Evolutionary conservation across 148 eudicot genomes (phyloP), one percentile per base, ranked within the genome.

Genomic region (Salicornia ramosissima): DNA sequence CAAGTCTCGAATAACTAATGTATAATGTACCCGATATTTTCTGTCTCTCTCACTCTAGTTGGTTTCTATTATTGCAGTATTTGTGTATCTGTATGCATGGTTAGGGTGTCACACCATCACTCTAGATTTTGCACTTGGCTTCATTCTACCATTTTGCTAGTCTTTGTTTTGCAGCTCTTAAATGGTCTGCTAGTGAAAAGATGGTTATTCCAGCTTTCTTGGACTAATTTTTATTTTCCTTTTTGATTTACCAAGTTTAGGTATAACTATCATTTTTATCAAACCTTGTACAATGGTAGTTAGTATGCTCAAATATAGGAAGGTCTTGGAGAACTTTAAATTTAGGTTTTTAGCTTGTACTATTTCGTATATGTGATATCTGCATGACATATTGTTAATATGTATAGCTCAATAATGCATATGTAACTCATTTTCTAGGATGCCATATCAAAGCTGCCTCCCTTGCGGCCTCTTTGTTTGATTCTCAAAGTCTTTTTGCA

Each of bases 401-500:
- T 36, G 25, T 51, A 58, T 14, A 21, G 40, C 6, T 60, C 43
- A 22, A 15, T 51, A 25, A 74, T 45, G 43, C 22, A 49, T 50
- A 16, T 33, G 18, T 60, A 6, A 60, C 59, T 9, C 54, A 70
- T 15, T 69, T 77, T 71, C 22, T 81, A 94, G 98, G 86, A 89
- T 86, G 96, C 90, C 45, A 73, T 90, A 70, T 75, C 83, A 69
- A 88, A 74, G 80, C 79, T 90, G 78, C 97, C 98, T 69, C 92
- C 97, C 30, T 74, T 94, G 52, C 85, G 90, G 29, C 98, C 97
- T 49, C 83, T 94, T 78, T 94, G 98, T 80, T 82, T 94, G 81
- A 90, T 94, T 39, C 84, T 94, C 70, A 94, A 94, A 80, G 89
- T 90, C 70, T 94, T 94, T 80, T 77, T 94, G 72, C 98, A 94